Base-by-base conservation (phyloP, 331 rosid genomes). In the Rosa hybrid region DNA sequence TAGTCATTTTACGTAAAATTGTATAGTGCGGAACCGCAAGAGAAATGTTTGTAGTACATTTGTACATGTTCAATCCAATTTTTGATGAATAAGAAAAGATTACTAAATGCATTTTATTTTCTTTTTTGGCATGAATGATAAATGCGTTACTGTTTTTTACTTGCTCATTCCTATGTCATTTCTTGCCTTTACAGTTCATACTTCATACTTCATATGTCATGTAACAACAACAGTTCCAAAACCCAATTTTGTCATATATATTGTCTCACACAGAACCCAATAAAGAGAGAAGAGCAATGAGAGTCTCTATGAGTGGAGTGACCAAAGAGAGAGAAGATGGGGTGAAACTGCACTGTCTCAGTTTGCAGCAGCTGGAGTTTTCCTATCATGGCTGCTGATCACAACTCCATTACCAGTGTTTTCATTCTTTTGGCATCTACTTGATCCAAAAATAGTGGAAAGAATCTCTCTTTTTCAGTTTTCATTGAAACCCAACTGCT, bases 261-360 rank as follows among this genome's bases (percentile, higher is more conserved):
- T 79, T 82, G 83, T 21, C 84, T 62, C 30, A 9, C 45, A 79
- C 74, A 83, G 68, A 68, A 80, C 88, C 80, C 89, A 83, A 83
- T 81, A 59, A 74, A 83, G 79, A 76, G 86, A 86, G 87, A 79
- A 77, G 79, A 74, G 74, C 10, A 71, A 70, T 62, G 46, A 46
- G 71, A 54, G 63, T 38, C 38, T 48, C 85, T 75, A 73, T 56
- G 41, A 41, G 78, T 34, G 77, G 74, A 67, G 48, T 53, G 73
- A 39, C 68, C 67, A 56, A 42, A 34, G 54, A 83, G 77, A 75
- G 79, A 81, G 72, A 78, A 89, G 83, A 89, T 94, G 97, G 91
- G 93, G 91, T 88, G 84, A 88, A 60, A 76, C 63, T 77, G 80
- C 54, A 67, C 59, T 76, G 63, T 68, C 27, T 39, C 72, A 39